A percentile compares a stretch with the other conserved stretches of the same genome.
These are phyloP conservation scores for Phytophthora sp. DNA, from an alignment of 352 stramenopile genomes.

Conservation along the genomic window DNA sequence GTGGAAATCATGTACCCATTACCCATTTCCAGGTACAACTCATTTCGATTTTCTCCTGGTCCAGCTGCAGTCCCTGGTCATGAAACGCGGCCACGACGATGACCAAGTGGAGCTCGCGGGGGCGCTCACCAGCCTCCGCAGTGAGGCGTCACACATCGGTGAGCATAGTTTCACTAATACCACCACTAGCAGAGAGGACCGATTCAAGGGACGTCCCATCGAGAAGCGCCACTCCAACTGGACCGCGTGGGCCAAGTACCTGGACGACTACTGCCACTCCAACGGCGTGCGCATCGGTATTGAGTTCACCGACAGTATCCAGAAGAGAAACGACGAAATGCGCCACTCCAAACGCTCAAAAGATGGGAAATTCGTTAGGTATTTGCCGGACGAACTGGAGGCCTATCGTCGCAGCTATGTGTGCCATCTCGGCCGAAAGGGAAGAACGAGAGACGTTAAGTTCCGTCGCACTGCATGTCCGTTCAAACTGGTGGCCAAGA, in stretches of 20 bases:
- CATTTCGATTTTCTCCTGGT: conserved; percentile 6
- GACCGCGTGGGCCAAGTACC: conserved; percentile 11
- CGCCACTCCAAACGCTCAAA: conserved; percentile 17
- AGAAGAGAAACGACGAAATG: conserved; percentile 19
- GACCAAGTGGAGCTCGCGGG: conserved; percentile 18
- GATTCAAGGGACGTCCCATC: conserved; percentile 1
- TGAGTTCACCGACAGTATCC: conserved; percentile 16
- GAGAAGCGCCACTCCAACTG: conserved; percentile 14
- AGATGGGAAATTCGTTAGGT: conserved; percentile 9
- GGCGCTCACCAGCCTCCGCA: conserved; percentile 11
- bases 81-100: conserved; percentile 6
- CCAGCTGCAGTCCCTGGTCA: conserved; percentile 3
- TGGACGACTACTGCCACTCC: conserved; percentile 11
- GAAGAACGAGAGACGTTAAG: conserved; percentile 12
- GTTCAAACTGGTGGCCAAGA: conserved; percentile 12
- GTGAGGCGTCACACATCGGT: background rate
- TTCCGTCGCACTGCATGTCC: conserved; percentile 17
- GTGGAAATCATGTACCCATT: background rate
- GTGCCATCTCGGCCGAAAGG: conserved; percentile 14
- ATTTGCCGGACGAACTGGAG: conserved; percentile 3
- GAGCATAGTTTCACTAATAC: background rate
- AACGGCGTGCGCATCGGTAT: conserved; percentile 13
- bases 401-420: conserved; percentile 21
- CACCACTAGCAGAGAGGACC: background rate
- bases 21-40: background rate